A percentile compares a stretch with the other conserved stretches of the same genome.
Conservation (phyloP, 768 basidiomycete genomes). For the Mycena galericulata region DNA sequence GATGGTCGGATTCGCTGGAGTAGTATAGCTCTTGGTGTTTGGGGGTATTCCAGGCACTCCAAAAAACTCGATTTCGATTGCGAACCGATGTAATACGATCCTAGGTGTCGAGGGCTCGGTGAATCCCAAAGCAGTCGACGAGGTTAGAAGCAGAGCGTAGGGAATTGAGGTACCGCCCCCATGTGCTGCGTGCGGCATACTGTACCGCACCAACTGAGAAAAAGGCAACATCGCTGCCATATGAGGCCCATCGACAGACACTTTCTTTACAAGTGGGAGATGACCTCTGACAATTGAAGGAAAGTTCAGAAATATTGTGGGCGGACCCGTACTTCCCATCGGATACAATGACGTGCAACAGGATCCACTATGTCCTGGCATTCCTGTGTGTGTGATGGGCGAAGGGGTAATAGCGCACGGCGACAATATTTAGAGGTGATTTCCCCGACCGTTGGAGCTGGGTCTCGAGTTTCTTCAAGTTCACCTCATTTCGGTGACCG, state of each 20-base stretch:
- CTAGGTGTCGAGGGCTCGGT: neutral
- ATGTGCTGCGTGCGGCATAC: slow-evolving; percentile 1
- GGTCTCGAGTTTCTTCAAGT: slow-evolving; percentile 4
- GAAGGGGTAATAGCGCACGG: neutral
- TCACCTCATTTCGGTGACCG: no score
- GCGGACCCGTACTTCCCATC: neutral
- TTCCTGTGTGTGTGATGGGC: neutral
- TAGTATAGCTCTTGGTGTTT: slow-evolving; percentile 13
- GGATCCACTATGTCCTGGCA: neutral
- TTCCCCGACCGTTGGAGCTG: slow-evolving; percentile 8
- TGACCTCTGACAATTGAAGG: no score
- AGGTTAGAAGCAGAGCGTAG: slow-evolving; percentile 9
- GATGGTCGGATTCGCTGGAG: neutral
- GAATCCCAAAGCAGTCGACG: slow-evolving; percentile 4
- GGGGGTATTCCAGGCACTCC: slow-evolving; percentile 12
- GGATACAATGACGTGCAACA: slow-evolving; percentile 1
- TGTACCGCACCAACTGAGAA: neutral
- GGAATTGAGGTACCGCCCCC: neutral
- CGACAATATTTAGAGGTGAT: neutral
- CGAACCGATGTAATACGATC: neutral
- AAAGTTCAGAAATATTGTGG: neutral
- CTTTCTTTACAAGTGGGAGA: no score
- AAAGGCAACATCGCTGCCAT: neutral
- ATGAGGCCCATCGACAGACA: neutral
- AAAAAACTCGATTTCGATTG: neutral